phyloP scores from a whole-genome alignment of 768 basidiomycete genomes.

The Mycena floridula region DNA sequence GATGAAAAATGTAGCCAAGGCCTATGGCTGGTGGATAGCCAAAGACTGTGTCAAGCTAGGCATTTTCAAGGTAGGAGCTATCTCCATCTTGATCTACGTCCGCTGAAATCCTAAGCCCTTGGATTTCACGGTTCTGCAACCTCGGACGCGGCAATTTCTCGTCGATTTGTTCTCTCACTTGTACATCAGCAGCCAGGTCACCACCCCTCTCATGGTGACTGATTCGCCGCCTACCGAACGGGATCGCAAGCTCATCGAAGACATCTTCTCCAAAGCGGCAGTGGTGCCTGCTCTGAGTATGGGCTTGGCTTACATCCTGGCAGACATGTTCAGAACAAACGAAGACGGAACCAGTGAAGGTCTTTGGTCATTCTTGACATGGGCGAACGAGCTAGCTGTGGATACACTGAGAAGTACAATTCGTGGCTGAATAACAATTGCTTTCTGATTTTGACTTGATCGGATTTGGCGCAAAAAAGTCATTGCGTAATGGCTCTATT shows the following conservation, averaged over 20 bases:
- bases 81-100: neutral
- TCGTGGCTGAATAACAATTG: too few species aligned
- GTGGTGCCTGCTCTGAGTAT: conserved; percentile 60
- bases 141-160: conserved; percentile 61
- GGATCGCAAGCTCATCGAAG: conserved; percentile 61
- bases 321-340: conserved; percentile 33
- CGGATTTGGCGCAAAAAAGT: too few species aligned
- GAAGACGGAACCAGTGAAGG: conserved; percentile 28
- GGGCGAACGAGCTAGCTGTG: conserved; percentile 62
- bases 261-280: conserved; percentile 72
- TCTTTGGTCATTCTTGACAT: conserved; percentile 43
- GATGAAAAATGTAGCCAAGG: conserved; percentile 69
- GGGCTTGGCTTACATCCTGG: conserved; percentile 71
- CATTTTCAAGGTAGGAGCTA: conserved; percentile 68
- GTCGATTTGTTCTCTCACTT: conserved; percentile 61
- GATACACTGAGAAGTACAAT: conserved; percentile 64
- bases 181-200: conserved; percentile 69
- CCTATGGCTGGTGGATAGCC: conserved; percentile 91
- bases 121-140: conserved; percentile 73
- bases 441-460: too few species aligned
- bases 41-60: conserved; percentile 71
- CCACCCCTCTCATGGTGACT: conserved; percentile 54
- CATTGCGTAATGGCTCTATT: too few species aligned
- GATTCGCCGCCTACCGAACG: conserved; percentile 28
- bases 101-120: conserved; percentile 64